phyloP scores from a whole-genome alignment of 495 filamentous ascomycete species.

The Barbatosphaeria neglecta region DNA sequence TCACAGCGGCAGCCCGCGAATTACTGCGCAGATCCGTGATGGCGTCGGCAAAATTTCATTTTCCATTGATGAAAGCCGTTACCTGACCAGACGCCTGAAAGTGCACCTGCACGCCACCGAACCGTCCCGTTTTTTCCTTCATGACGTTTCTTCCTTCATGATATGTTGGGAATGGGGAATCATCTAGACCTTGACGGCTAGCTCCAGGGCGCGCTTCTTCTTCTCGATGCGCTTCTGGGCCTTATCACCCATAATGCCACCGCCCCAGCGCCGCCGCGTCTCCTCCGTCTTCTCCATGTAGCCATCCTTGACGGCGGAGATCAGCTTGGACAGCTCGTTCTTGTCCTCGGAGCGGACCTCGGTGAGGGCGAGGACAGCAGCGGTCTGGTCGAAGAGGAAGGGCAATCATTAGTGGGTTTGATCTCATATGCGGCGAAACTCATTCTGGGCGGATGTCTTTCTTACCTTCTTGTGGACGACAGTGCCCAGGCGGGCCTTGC shows the following conservation, averaged over 20 bases:
- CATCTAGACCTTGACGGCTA: slow-evolving; percentile 85
- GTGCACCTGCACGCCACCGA: neutral
- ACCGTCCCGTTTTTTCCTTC: neutral
- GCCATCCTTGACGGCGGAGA: slow-evolving; percentile 94
- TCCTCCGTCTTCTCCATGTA: slow-evolving; percentile 95
- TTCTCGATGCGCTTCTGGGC: slow-evolving; percentile 85
- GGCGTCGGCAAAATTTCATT: neutral
- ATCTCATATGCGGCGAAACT: no score
- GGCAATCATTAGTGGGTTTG: no score
- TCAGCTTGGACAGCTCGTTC: slow-evolving; percentile 89
- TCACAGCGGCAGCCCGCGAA: no score
- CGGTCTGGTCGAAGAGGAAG: no score
- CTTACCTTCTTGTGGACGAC: slow-evolving; percentile 98
- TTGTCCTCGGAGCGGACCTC: slow-evolving; percentile 98
- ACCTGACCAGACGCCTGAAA: neutral
- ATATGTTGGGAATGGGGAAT: slow-evolving; percentile 1
- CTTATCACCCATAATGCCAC: slow-evolving; percentile 99
- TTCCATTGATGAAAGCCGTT: neutral
- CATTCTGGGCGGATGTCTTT: no score
- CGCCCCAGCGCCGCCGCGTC: slow-evolving; percentile 89
- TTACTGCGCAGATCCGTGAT: no score
- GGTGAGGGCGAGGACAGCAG: slow-evolving; percentile 89
- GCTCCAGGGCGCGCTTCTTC: slow-evolving; percentile 89
- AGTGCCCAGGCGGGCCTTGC: slow-evolving; percentile 96
- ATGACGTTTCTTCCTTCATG: neutral